These are phyloP conservation scores for Cucumis cinereus DNA, from an alignment of 306 rosid genomes.

Conservation along the genomic window DNA sequence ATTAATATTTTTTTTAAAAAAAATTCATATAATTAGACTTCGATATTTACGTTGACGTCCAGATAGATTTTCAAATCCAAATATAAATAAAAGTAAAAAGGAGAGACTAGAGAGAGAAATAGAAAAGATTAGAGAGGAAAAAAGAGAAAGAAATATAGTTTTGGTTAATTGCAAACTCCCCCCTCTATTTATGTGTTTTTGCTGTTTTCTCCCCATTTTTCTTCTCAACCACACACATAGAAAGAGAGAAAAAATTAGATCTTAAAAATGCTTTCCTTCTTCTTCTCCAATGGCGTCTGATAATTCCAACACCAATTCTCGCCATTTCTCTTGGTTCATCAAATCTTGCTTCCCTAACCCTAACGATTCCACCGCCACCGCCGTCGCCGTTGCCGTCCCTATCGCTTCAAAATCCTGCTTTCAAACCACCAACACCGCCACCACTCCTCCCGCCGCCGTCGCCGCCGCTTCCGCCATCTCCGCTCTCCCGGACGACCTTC, in stretches of 20 bases:
- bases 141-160: too few relatives aligned
- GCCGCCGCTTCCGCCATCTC: slow-evolving; percentile 26
- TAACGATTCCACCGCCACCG: slow-evolving; percentile 8
- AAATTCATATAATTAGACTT: too few relatives aligned
- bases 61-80: too few relatives aligned
- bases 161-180: neutral
- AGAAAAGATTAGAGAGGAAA: too few relatives aligned
- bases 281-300: slow-evolving; percentile 23
- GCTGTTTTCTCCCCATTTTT: neutral
- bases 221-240: neutral
- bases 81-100: too few relatives aligned
- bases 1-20: too few relatives aligned
- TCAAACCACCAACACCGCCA: neutral
- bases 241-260: neutral
- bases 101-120: too few relatives aligned
- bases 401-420: neutral
- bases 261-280: neutral
- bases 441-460: neutral
- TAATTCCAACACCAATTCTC: slow-evolving; percentile 28
- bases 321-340: slow-evolving; percentile 66
- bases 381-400: neutral
- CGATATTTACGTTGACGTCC: too few relatives aligned
- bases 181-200: neutral
- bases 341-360: slow-evolving; percentile 59
- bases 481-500: slow-evolving; percentile 57